Evolutionary conservation across 345 rosid genomes (phyloP), one percentile per base, ranked within the genome.

Genomic region (Psidium friedrichsthalianum): DNA sequence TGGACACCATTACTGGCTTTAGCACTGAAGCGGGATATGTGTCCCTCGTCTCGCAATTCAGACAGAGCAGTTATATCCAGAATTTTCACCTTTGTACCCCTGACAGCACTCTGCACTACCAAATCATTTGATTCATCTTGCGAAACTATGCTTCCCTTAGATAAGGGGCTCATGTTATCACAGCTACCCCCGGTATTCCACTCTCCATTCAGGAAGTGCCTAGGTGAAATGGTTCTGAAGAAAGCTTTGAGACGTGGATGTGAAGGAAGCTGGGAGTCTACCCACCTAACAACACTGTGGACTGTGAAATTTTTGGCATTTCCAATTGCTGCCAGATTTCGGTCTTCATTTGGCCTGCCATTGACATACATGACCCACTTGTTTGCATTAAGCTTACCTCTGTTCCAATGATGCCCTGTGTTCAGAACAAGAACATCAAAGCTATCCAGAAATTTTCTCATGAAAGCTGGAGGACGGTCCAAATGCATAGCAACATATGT

Each of bases 361-460:
- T 93, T 87, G 5, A 92, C 90, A 42, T 95, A 92, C 92, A 93
- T 89, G 84, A 92, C 95, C 96, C 98, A 93, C 29, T 88, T 94
- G 85, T 95, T 95, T 42, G 89, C 93, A 82, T 86, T 88, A n/a
- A 95, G 87, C 86, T 95, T 95, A 8, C 96, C 96, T 90, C 90
- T 86, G 90, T 94, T 95, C 98, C 98, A 94, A n/a, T 95, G 96
- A 86, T 95, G 98, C 27, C 96, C 98, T 0, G 98, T 93, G 89
- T 95, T 94, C 22, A 95, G 93, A 85, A 95, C 92, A 82, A 95
- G 84, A 47, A 93, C 92, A 57, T 94, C 93, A 27, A 95, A 92
- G 25, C 83, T 88, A 86, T 88, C 89, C 84, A 95, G 91, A 84
- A 76, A 90, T 81, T 80, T 89, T 83, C 91, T 91, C 92, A 95